phyloP scores from a whole-genome alignment of 2,329 filamentous ascomycete genomes.

The Pestalotiopsis sp. region DNA sequence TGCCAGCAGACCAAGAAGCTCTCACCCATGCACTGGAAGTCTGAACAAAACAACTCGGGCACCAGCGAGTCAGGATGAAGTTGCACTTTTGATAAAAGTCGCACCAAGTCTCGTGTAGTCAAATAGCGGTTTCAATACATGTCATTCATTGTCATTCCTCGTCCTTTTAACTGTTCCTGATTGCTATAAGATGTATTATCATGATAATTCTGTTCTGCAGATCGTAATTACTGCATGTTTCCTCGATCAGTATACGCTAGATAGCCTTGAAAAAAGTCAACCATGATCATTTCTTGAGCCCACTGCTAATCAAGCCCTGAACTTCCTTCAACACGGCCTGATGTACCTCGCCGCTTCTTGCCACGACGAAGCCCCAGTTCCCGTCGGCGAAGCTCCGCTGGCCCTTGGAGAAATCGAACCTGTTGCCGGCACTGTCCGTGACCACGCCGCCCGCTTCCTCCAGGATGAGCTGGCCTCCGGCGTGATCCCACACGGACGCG shows the following conservation, averaged over 20 bases:
- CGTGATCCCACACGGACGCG: constrained; percentile 56
- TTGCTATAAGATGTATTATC: no score
- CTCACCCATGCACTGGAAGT: no score
- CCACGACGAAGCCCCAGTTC: constrained; percentile 2
- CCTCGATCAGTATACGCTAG: background rate
- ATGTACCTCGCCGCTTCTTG: constrained; percentile 1
- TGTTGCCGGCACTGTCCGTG: constrained; percentile 48
- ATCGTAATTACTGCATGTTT: background rate
- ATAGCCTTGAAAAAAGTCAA: background rate
- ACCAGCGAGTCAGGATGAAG: no score
- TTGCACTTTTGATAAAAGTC: no score
- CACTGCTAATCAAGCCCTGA: background rate
- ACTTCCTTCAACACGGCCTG: background rate
- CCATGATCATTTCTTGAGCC: background rate
- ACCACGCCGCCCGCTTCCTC: constrained; percentile 52
- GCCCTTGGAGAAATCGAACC: background rate
- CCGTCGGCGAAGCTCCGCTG: background rate
- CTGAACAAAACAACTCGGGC: no score
- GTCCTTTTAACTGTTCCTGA: no score
- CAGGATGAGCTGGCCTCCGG: constrained; percentile 53
- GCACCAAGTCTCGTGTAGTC: no score
- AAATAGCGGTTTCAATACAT: no score
- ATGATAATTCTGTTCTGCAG: background rate
- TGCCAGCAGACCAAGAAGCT: no score
- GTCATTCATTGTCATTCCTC: no score